These are phyloP conservation scores for Physaria fendleri DNA, from an alignment of 345 rosid species.

Conservation along the genomic window DNA sequence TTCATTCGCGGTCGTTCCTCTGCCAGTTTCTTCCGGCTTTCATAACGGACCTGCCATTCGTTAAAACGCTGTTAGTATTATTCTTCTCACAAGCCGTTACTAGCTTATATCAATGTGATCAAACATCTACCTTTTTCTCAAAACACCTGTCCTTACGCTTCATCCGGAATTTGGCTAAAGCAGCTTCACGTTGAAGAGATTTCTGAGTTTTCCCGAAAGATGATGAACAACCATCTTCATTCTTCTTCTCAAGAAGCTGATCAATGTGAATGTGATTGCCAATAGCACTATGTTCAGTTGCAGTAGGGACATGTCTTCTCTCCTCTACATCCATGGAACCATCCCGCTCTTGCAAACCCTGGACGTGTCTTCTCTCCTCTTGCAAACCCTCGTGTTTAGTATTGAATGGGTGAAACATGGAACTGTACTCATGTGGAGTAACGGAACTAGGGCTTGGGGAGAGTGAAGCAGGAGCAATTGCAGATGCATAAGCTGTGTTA, in stretches of 20 bases:
- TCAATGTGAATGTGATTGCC: slow-evolving; percentile 58
- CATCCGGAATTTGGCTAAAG: slow-evolving; percentile 75
- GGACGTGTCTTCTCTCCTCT: slow-evolving; percentile 54
- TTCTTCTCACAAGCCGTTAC: background rate
- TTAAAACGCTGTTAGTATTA: background rate
- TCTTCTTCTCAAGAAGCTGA: slow-evolving; percentile 40
- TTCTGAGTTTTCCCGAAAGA: no score
- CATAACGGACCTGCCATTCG: slow-evolving; percentile 52
- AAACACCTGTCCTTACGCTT: slow-evolving; percentile 95
- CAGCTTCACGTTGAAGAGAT: no score
- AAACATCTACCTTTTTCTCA: slow-evolving; percentile 69
- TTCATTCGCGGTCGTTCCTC: slow-evolving; percentile 60
- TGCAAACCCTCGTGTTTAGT: slow-evolving; percentile 35
- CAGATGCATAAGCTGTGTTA: slow-evolving; percentile 37
- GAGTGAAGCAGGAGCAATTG: slow-evolving; percentile 35
- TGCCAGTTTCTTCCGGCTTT: slow-evolving; percentile 63
- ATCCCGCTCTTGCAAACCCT: no score
- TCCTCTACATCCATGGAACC: no score
- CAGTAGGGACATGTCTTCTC: no score
- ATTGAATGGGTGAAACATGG: slow-evolving; percentile 36
- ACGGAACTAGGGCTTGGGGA: slow-evolving; percentile 49
- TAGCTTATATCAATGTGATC: background rate
- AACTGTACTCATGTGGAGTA: slow-evolving; percentile 45
- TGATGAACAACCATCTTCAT: no score
- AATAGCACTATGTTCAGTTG: slow-evolving; percentile 53